Base-by-base conservation (phyloP, 1,284 basidiomycete genomes). In the Laetiporus sulphureus region DNA sequence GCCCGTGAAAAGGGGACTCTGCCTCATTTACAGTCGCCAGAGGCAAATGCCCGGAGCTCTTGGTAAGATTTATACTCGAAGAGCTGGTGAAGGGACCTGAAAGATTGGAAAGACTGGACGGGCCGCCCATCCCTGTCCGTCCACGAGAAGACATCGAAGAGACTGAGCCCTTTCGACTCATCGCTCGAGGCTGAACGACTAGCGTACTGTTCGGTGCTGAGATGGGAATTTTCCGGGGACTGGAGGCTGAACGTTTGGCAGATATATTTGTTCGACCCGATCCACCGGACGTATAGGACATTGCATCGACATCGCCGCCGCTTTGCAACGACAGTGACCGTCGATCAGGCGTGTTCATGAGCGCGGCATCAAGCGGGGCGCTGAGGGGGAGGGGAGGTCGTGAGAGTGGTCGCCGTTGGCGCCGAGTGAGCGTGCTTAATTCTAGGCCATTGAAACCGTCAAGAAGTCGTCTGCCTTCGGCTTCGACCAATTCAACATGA, bases 371-470 rank as follows among this genome's bases (percentile, higher is more conserved):
- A 16, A 29, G 29, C 19, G 49, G 42, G 7, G 47, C 37, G 24
- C 50, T 35, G 37, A 40, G 46, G 3, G 50, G 51, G 3, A 53
- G 41, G 5, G 50, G 52, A 10, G 52, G 51, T 32, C 54, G 47
- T 10, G 47, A 36, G 10, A 58, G 58, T 12, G 68, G 65, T 36
- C 57, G 63, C 36, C 70, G 59, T 43, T 72, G 72, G 36, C 65
- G 59, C 50, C 76, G 71, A 4, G 80, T 78, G 40, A 84, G 60
- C 12, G 79, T 72, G 32, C 73, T 82, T 40, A 86, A 65, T 58
- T 87, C 83, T 31, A 87, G 64, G 12, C 82, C 83, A 51, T 78
- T 82, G 57, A 87, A 86, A 4, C 83, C 82, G 54, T 86, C 83
- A 57, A 85, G 71, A 32, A 87, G 58, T 39, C 80, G 67, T 46